These are phyloP conservation scores for Thymus quinquecostatus DNA, from an alignment of 257 asterid genomes.

Conservation along the genomic window DNA sequence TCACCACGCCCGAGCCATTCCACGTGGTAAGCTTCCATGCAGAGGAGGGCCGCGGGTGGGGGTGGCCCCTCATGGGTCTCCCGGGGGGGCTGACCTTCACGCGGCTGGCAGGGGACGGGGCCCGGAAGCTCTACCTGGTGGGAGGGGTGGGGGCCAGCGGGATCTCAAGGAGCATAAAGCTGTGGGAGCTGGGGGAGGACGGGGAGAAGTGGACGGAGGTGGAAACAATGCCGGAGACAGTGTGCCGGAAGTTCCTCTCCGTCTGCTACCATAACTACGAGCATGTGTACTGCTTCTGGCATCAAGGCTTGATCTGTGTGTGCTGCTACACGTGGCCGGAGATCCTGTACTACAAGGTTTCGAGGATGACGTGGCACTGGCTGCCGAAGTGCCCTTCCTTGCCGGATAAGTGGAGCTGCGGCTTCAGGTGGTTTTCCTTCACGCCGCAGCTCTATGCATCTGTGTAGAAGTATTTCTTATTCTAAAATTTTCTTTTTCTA, in stretches of 20 bases:
- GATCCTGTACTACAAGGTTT: constrained; percentile 60
- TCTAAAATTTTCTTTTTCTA: not conserved
- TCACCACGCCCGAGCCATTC: constrained; percentile 67
- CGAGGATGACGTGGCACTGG: constrained; percentile 84
- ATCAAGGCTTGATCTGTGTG: constrained; percentile 68
- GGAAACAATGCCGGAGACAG: constrained; percentile 63
- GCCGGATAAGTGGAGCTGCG: constrained; percentile 88
- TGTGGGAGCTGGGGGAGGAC: constrained; percentile 64
- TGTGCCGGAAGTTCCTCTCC: constrained; percentile 58
- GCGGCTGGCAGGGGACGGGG: constrained; percentile 52
- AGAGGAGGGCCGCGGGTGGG: constrained; percentile 56
- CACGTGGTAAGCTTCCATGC: constrained; percentile 35
- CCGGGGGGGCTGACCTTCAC: constrained; percentile 53
- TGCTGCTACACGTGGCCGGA: constrained; percentile 90
- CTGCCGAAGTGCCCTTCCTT: constrained; percentile 70
- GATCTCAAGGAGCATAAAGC: constrained; percentile 62
- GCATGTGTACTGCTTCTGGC: constrained; percentile 83
- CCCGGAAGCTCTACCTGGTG: constrained; percentile 48
- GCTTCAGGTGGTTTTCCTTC: constrained; percentile 82
- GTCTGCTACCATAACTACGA: constrained; percentile 82
- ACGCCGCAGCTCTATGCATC: constrained; percentile 56
- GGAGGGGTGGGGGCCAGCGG: constrained; percentile 75
- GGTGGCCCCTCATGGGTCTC: constrained; percentile 25
- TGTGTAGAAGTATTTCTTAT: constrained; percentile 13
- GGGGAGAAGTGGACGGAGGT: constrained; percentile 54